Conservation (phyloP, 495 filamentous ascomycete genomes). For the Neurospora sp. region DNA sequence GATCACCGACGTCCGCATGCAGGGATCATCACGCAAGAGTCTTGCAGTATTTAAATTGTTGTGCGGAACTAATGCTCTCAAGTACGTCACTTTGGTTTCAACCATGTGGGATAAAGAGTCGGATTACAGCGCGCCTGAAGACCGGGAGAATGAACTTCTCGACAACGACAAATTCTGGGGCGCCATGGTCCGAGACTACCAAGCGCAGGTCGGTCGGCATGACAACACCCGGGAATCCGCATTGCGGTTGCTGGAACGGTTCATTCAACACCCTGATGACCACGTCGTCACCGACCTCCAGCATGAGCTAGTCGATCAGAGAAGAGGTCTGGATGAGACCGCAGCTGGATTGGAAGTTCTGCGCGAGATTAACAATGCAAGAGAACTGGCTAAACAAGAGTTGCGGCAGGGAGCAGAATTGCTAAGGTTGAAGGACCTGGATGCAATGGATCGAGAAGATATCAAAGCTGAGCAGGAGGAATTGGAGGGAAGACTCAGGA, state of each 20-base stretch:
- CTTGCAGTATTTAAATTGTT: conserved; percentile 31
- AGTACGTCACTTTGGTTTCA: conserved; percentile 29
- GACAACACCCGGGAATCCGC: neutral
- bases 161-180: conserved; percentile 27
- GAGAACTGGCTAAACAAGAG: too few relatives aligned
- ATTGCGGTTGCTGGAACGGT: neutral
- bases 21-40: conserved; percentile 26
- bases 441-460: too few relatives aligned
- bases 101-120: conserved; percentile 30
- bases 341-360: neutral
- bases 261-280: neutral
- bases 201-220: conserved; percentile 12
- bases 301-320: neutral
- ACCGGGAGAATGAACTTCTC: conserved; percentile 23
- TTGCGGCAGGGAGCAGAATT: too few relatives aligned
- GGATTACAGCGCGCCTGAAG: neutral
- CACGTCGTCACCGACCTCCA: neutral
- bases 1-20: conserved; percentile 29
- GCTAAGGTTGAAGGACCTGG: too few relatives aligned
- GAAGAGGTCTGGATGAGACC: neutral
- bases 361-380: neutral
- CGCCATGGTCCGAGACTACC: conserved; percentile 17
- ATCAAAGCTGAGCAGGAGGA: too few relatives aligned
- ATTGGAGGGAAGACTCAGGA: too few relatives aligned
- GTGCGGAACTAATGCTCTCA: conserved; percentile 26